phyloP scores from a whole-genome alignment of 2,329 filamentous ascomycete species.

The Leptographium galeiforme region DNA sequence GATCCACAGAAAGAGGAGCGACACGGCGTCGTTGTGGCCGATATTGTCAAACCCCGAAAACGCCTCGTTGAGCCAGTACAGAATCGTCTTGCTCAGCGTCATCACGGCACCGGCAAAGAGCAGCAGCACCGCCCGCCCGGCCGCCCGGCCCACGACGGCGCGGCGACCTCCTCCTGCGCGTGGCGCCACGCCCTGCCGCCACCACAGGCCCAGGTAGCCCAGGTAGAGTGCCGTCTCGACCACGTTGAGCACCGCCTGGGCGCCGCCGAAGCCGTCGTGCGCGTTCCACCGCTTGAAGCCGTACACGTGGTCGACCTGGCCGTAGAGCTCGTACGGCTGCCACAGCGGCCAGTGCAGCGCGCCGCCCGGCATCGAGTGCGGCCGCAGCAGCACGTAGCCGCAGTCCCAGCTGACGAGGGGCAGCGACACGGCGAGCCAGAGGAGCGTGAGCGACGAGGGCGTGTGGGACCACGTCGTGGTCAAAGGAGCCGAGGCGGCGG shows the following conservation, averaged over 20 bases:
- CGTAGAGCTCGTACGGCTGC: conserved; percentile 70
- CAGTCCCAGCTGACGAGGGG: conserved; percentile 75
- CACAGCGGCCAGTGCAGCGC: conserved; percentile 58
- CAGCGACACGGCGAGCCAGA: conserved; percentile 63
- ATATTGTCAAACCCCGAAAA: conserved; percentile 43
- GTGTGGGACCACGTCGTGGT: conserved; percentile 27
- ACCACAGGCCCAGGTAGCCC: conserved; percentile 22
- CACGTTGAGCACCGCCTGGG: conserved; percentile 44
- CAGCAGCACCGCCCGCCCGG: conserved; percentile 30
- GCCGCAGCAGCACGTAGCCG: conserved; percentile 65
- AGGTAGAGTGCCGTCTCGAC: conserved; percentile 23
- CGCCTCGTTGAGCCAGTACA: conserved; percentile 47
- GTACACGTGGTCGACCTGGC: conserved; percentile 67
- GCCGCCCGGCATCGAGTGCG: conserved; percentile 71
- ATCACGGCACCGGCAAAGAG: conserved; percentile 42
- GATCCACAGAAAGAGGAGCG: conserved; percentile 40
- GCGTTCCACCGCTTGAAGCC: conserved; percentile 58
- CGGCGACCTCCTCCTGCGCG: not conserved
- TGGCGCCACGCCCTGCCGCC: conserved; percentile 12
- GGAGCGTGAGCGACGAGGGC: conserved; percentile 33
- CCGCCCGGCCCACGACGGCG: conserved; percentile 26
- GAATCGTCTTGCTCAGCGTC: conserved; percentile 48
- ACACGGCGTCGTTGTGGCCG: conserved; percentile 34
- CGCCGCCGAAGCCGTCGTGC: conserved; percentile 61
- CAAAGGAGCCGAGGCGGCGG: not conserved